Conservation (phyloP, 305 asterid genomes). For the Ajuga reptans region DNA sequence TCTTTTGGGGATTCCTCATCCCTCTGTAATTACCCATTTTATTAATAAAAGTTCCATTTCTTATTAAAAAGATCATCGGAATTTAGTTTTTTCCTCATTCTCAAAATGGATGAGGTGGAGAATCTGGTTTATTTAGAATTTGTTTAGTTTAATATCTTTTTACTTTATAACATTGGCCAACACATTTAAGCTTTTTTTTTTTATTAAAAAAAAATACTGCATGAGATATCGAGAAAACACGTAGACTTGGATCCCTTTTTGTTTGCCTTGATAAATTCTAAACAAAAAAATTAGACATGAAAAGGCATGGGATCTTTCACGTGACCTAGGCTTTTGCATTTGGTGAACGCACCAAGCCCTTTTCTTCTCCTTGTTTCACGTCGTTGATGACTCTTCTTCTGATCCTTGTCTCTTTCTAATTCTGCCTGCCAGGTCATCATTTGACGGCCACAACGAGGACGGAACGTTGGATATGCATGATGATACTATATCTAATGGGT, state of each 20-base stretch:
- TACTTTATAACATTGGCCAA: not conserved
- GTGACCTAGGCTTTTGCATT: not conserved
- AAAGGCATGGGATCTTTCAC: constrained; percentile 6
- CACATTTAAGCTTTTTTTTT: not conserved
- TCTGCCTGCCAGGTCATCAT: constrained; percentile 49
- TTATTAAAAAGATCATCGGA: no score
- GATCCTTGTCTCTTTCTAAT: constrained; percentile 25
- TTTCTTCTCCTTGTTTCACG: constrained; percentile 4
- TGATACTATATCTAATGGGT: constrained; percentile 52
- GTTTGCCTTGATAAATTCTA: constrained; percentile 2
- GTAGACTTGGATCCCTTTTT: not conserved
- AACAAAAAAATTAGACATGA: not conserved
- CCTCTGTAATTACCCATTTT: no score
- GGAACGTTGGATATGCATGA: constrained; percentile 49
- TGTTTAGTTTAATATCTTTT: not conserved
- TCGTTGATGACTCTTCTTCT: constrained; percentile 7
- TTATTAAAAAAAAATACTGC: not conserved
- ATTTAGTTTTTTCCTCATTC: not conserved
- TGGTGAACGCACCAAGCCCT: not conserved
- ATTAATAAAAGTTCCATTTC: no score
- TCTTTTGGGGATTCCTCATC: no score
- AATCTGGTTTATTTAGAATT: constrained; percentile 10
- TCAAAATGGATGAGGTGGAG: constrained; percentile 16
- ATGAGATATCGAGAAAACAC: not conserved
- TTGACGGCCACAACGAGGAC: constrained; percentile 73